Evolutionary conservation across 768 basidiomycete species (phyloP), one percentile per base, ranked within the genome.

Genomic region (Tulasnella sp.): DNA sequence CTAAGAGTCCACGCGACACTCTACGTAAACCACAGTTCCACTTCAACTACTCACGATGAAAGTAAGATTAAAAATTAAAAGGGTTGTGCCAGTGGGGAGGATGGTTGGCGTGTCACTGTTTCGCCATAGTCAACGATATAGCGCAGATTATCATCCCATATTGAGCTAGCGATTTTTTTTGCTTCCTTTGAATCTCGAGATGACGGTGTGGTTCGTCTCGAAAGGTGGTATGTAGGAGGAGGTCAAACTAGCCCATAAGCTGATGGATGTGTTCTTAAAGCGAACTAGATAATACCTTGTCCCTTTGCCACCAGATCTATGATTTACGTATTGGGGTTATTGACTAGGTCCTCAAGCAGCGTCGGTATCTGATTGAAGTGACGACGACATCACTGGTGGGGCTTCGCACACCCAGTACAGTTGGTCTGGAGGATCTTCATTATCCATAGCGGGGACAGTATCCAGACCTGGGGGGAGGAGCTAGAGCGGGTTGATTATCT

Each of bases 381-480:
- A 85, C 69, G 1, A 76, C 74, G 38, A 80, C 64, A n/a, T 70
- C 71, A 41, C 67, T 67, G 2, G 78, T 78, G 5, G 80, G 72
- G 66, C 77, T 80, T 63, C 78, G 79, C 8, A 67, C 67, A 24
- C 47, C 44, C 13, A 61, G 45, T 7, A 41, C 9, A 9, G 8
- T 29, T 3, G 84, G 77, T 0, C 68, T 53, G 45, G 65, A 51
- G 70, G 61, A 15, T 62, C 62, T n/a, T 81, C 77, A 63, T 85
- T 80, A 69, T 88, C 80, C 44, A 92, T 75, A 23, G 92, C 76
- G 1, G 91, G 74, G 24, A 91, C 82, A 65, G 85, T 85, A 68
- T 88, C 86, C 53, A 79, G 75, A 10, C 78, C 73, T 34, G 74
- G 77, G 3, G 85, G 83, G 42, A 88, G 71, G 11, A 90, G 71